A percentile compares a stretch with the other conserved stretches of the same genome.
phyloP scores from a whole-genome alignment of 192 early-diverging fungal genomes.

The Radiomyces spectabilis region DNA sequence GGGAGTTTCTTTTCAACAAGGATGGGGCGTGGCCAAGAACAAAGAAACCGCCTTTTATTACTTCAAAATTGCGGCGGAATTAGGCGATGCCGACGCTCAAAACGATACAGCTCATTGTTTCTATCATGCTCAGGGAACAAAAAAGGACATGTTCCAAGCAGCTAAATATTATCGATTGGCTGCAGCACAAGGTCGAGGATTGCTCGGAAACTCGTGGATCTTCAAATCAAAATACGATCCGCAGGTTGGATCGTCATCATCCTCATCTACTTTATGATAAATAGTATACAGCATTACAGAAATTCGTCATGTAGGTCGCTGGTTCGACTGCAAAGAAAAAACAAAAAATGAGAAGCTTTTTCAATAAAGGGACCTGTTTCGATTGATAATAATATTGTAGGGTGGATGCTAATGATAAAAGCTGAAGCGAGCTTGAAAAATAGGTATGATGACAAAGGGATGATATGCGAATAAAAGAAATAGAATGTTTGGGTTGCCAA shows the following conservation, averaged over 20 bases:
- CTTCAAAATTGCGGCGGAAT: conserved; percentile 73
- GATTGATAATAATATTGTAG: too few species aligned
- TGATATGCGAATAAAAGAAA: too few species aligned
- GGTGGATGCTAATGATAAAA: too few species aligned
- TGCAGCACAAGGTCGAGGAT: conserved; percentile 56
- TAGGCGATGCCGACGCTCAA: conserved; percentile 21
- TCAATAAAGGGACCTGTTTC: too few species aligned
- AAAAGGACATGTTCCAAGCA: conserved; percentile 59
- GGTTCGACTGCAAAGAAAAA: too few species aligned
- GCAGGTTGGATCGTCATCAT: background rate
- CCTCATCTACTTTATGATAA: background rate
- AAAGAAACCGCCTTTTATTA: conserved; percentile 68
- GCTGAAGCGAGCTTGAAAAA: too few species aligned
- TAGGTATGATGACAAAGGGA: too few species aligned
- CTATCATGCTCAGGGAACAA: conserved; percentile 63
- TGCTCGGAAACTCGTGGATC: conserved; percentile 79
- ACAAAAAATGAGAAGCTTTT: too few species aligned
- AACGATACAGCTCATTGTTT: conserved; percentile 61
- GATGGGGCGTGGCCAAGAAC: conserved; percentile 71
- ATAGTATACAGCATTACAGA: too few species aligned
- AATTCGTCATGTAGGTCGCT: too few species aligned
- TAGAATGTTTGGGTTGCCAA: too few species aligned
- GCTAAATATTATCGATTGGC: conserved; percentile 75
- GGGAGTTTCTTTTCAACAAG: conserved; percentile 69
- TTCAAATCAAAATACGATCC: conserved; percentile 75